These are phyloP conservation scores for Globisporangium polare DNA, from an alignment of 352 stramenopile species.

Conservation along the genomic window DNA sequence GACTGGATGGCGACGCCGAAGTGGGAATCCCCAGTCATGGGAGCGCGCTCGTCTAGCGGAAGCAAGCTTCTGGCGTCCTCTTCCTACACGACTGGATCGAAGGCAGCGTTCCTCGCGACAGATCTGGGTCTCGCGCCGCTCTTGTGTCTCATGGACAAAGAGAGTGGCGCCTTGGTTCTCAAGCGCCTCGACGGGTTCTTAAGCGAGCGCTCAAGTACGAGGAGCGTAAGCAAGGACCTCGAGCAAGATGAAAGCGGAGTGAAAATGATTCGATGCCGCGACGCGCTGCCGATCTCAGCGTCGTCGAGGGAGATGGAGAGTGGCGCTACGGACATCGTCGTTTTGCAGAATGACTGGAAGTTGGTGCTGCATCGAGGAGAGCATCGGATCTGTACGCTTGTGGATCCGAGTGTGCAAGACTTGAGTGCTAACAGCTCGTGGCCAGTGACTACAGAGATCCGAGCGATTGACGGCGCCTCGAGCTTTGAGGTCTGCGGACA, in stretches of 20 bases:
- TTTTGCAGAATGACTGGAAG: conserved; percentile 26
- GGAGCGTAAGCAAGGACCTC: neutral
- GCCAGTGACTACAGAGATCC: conserved; percentile 21
- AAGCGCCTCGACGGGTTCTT: conserved; percentile 19
- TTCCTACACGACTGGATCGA: conserved; percentile 4
- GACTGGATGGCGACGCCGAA: conserved; percentile 30
- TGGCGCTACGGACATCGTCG: conserved; percentile 32
- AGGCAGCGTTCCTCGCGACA: conserved; percentile 37
- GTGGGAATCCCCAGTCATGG: conserved; percentile 30
- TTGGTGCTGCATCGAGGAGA: conserved; percentile 33
- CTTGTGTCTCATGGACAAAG: conserved; percentile 46
- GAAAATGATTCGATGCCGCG: conserved; percentile 30
- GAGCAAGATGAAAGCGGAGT: neutral
- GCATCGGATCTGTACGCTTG: conserved; percentile 28
- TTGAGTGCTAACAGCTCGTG: conserved; percentile 11
- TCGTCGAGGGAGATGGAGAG: neutral
- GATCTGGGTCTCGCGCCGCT: conserved; percentile 18
- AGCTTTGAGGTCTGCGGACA: conserved; percentile 31
- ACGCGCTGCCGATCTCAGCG: conserved; percentile 34
- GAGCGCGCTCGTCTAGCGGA: neutral
- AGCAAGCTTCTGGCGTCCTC: conserved; percentile 9
- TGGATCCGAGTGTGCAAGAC: conserved; percentile 13
- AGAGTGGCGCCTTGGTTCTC: conserved; percentile 28
- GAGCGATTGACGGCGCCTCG: conserved; percentile 16
- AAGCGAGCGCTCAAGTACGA: neutral